A percentile compares a stretch with the other conserved stretches of the same genome.
Conservation (phyloP, 2,329 filamentous ascomycete species). For the Sporothrix globosa region DNA sequence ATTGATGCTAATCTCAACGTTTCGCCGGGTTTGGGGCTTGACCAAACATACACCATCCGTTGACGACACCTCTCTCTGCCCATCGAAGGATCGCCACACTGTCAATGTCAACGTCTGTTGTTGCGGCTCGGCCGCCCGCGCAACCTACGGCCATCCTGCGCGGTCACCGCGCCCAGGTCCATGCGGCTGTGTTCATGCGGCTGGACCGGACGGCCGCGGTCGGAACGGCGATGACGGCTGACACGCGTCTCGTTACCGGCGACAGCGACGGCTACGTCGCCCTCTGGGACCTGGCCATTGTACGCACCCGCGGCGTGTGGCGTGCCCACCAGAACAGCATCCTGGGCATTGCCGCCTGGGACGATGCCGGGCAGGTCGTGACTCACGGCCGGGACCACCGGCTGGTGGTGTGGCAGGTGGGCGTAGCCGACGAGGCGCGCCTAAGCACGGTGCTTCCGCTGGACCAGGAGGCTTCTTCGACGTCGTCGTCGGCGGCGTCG, state of each 20-base stretch:
- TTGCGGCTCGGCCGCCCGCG: conserved; percentile 39
- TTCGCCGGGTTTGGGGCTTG: not conserved
- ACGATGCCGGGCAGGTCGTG: conserved; percentile 68
- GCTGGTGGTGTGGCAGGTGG: conserved; percentile 80
- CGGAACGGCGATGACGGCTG: conserved; percentile 10
- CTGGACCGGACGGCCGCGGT: conserved; percentile 1
- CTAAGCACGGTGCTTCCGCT: conserved; percentile 73
- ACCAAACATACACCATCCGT: not conserved
- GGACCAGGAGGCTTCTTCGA: conserved; percentile 50
- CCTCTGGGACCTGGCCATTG: conserved; percentile 80
- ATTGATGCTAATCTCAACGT: not conserved
- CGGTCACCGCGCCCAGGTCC: conserved; percentile 77
- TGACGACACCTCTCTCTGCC: not conserved
- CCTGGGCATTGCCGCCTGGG: conserved; percentile 74
- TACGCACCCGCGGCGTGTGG: conserved; percentile 84
- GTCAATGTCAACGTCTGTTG: conserved; percentile 2
- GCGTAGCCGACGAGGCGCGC: conserved; percentile 59
- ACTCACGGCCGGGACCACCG: conserved; percentile 86
- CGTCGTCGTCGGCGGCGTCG: not conserved
- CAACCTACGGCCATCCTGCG: conserved; percentile 70
- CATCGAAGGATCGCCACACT: not conserved
- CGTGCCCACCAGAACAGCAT: conserved; percentile 78
- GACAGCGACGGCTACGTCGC: conserved; percentile 55
- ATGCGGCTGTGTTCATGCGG: conserved; percentile 33
- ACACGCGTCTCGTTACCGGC: conserved; percentile 31